Conservation (phyloP, 495 filamentous ascomycete genomes). For the Lindgomyces ingoldianus region DNA sequence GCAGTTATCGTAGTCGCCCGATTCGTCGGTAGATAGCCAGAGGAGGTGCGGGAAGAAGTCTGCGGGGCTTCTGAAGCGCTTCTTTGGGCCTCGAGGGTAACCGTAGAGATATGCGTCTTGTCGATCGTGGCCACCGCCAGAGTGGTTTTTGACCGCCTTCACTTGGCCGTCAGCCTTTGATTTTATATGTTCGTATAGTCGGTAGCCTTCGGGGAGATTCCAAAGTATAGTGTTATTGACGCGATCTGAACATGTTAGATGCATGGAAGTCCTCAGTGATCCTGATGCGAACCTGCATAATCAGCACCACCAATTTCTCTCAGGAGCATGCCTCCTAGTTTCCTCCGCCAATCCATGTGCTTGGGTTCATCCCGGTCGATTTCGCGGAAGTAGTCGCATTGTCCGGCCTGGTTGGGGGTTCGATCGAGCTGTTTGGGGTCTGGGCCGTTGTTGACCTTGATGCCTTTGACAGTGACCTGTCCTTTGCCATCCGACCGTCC, state of each 20-base stretch:
- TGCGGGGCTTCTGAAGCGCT: conserved; percentile 58
- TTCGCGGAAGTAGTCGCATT: conserved; percentile 52
- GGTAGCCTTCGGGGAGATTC: conserved; percentile 58
- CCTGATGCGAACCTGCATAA: conserved; percentile 35
- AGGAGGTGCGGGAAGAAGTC: conserved; percentile 65
- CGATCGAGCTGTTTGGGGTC: conserved; percentile 49
- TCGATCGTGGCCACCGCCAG: conserved; percentile 48
- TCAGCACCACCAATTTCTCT: conserved; percentile 47
- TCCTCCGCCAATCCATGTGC: conserved; percentile 56
- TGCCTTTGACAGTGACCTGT: conserved; percentile 38
- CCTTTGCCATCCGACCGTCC: conserved; percentile 48
- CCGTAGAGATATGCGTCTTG: conserved; percentile 65
- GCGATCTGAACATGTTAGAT: conserved; percentile 43
- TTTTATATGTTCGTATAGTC: conserved; percentile 60
- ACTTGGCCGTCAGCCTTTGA: conserved; percentile 45
- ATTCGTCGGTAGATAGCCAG: conserved; percentile 58
- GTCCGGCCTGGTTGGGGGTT: conserved; percentile 51
- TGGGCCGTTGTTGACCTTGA: conserved; percentile 50
- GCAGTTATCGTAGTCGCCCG: conserved; percentile 59
- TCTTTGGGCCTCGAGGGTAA: conserved; percentile 58
- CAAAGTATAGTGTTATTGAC: conserved; percentile 51
- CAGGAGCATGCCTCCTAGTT: conserved; percentile 56
- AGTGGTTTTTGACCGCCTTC: conserved; percentile 46
- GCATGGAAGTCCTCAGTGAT: not conserved
- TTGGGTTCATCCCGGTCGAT: conserved; percentile 48